Evolutionary conservation across 2,329 filamentous ascomycete genomes (phyloP).

Genomic region (Microsporum canis): DNA sequence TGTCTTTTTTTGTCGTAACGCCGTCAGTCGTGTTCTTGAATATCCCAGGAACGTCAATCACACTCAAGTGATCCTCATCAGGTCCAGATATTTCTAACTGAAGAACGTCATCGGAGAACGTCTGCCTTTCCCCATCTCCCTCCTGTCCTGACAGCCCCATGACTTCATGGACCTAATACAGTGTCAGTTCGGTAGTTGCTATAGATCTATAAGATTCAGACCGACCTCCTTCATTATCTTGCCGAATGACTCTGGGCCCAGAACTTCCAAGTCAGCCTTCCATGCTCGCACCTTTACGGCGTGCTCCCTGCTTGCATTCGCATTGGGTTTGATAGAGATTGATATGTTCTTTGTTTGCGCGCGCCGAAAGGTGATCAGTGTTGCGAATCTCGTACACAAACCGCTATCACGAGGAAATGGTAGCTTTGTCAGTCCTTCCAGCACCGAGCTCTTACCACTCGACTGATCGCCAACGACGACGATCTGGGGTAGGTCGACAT

Average conservation of each 20-base stretch:
- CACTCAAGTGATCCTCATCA: slow-evolving; percentile 28
- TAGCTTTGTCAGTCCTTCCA: slow-evolving; percentile 19
- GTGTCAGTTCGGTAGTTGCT: neutral
- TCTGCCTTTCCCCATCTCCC: neutral
- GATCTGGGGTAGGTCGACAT: slow-evolving; percentile 20
- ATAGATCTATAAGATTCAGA: neutral
- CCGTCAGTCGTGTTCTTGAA: slow-evolving; percentile 28
- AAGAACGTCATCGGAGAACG: slow-evolving; percentile 27
- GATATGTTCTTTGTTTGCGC: slow-evolving; percentile 16
- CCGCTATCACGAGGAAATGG: slow-evolving; percentile 26
- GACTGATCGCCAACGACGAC: slow-evolving; percentile 29
- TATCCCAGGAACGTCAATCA: slow-evolving; percentile 37
- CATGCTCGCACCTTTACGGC: slow-evolving; percentile 18
- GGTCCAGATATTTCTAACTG: slow-evolving; percentile 35
- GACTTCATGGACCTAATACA: neutral
- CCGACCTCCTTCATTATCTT: slow-evolving; percentile 21
- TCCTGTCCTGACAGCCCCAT: neutral
- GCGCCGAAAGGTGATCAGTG: slow-evolving; percentile 32
- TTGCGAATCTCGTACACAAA: slow-evolving; percentile 31
- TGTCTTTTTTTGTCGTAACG: slow-evolving; percentile 24
- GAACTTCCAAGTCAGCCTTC: slow-evolving; percentile 15
- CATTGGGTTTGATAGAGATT: slow-evolving; percentile 30
- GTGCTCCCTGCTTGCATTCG: slow-evolving; percentile 15
- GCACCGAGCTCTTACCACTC: slow-evolving; percentile 20
- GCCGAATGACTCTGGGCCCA: slow-evolving; percentile 17